A percentile compares a stretch with the other conserved stretches of the same genome.
phyloP scores from a whole-genome alignment of 1,139 yeast species.

The Yamadazyma mexicana region DNA sequence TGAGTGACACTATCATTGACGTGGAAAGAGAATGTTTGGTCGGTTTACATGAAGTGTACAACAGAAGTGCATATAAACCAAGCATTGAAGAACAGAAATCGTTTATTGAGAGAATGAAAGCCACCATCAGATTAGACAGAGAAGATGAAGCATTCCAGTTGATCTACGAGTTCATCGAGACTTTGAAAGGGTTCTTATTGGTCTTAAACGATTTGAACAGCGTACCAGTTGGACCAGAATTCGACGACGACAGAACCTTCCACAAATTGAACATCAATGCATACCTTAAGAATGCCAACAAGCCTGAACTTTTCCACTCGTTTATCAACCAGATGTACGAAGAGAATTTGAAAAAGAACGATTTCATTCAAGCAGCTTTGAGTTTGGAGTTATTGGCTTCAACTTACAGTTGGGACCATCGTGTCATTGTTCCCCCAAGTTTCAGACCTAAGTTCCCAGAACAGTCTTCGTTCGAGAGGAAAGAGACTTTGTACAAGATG shows the following conservation, averaged over 20 bases:
- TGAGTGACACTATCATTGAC: constrained; percentile 58
- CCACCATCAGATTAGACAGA: constrained; percentile 54
- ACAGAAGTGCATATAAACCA: constrained; percentile 58
- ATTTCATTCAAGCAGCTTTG: constrained; percentile 80
- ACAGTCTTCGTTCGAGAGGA: constrained; percentile 80
- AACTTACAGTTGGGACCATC: constrained; percentile 76
- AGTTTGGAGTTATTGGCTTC: constrained; percentile 76
- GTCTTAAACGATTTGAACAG: constrained; percentile 67
- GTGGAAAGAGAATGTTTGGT: constrained; percentile 63
- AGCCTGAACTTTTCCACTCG: constrained; percentile 77
- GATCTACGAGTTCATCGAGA: constrained; percentile 54
- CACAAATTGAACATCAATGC: constrained; percentile 76
- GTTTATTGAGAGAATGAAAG: constrained; percentile 53
- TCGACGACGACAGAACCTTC: constrained; percentile 84
- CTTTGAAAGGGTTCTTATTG: constrained; percentile 61
- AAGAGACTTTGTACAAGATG: constrained; percentile 68
- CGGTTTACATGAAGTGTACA: constrained; percentile 67
- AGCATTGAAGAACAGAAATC: constrained; percentile 52
- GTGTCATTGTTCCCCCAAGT: constrained; percentile 54
- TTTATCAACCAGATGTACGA: constrained; percentile 76
- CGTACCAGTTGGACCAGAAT: constrained; percentile 81
- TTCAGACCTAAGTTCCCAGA: constrained; percentile 72
- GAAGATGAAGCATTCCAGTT: constrained; percentile 66
- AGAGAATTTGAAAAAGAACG: constrained; percentile 58
- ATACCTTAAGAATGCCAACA: constrained; percentile 73